Evolutionary conservation across 495 filamentous ascomycete species (phyloP).

Genomic region (Rostrohypoxylon terebratum): DNA sequence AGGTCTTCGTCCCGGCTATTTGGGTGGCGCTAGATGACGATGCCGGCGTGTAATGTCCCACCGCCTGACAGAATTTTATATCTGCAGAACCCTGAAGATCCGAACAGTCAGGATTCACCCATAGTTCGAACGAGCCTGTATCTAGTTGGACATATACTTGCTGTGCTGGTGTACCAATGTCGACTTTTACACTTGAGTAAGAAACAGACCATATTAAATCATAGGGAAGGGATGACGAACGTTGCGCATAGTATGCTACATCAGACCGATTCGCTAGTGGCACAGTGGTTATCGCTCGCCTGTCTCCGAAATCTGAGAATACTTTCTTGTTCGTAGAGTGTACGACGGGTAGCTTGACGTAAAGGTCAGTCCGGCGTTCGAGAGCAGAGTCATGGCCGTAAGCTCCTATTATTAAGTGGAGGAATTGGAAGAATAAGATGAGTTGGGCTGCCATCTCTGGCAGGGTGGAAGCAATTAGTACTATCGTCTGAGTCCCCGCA

Average conservation of each 20-base stretch:
- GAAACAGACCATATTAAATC: not conserved
- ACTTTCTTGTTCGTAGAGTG: conserved; percentile 58
- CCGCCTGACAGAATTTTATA: conserved; percentile 56
- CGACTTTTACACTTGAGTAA: conserved; percentile 52
- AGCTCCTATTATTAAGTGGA: conserved; percentile 51
- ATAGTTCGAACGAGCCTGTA: conserved; percentile 64
- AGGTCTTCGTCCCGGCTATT: conserved; percentile 48
- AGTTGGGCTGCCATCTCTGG: conserved; percentile 57
- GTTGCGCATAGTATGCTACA: conserved; percentile 62
- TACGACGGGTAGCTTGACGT: conserved; percentile 59
- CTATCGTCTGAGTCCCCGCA: conserved; percentile 49
- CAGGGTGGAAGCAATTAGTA: conserved; percentile 30
- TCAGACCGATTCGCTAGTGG: conserved; percentile 61
- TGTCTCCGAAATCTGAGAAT: conserved; percentile 52
- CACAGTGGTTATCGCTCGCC: conserved; percentile 55
- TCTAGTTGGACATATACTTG: conserved; percentile 62
- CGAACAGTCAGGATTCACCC: conserved; percentile 63
- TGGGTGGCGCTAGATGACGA: conserved; percentile 52
- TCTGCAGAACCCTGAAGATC: conserved; percentile 51
- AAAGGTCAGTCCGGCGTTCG: conserved; percentile 46
- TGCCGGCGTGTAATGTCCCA: conserved; percentile 55
- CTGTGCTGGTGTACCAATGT: conserved; percentile 62
- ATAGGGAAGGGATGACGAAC: conserved; percentile 41
- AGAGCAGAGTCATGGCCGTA: conserved; percentile 43
- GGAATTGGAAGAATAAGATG: conserved; percentile 47